These are phyloP conservation scores for Metarhizium guizhouense DNA, from an alignment of 2,329 filamentous ascomycete species.

Conservation along the genomic window DNA sequence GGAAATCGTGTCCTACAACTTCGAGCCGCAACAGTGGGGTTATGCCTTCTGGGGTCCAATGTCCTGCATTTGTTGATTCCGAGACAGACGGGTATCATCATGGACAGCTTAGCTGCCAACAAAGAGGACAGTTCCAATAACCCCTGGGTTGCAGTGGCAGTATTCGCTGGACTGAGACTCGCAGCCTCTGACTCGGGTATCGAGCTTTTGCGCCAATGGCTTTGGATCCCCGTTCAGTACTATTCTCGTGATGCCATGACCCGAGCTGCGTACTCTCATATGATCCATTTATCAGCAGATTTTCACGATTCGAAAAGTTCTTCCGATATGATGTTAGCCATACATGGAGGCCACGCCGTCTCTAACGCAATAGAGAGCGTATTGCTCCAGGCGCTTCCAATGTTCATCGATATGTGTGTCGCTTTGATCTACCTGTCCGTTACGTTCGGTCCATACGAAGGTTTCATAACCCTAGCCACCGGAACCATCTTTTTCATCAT, in stretches of 20 bases:
- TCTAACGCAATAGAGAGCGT: slow-evolving; percentile 49
- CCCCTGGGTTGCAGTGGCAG: slow-evolving; percentile 42
- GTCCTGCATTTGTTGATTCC: slow-evolving; percentile 69
- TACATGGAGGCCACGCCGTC: slow-evolving; percentile 43
- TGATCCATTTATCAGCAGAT: slow-evolving; percentile 51
- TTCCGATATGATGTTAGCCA: slow-evolving; percentile 49
- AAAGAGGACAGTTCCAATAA: slow-evolving; percentile 33
- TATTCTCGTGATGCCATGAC: slow-evolving; percentile 46
- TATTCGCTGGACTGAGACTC: slow-evolving; percentile 44
- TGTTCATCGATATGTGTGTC: slow-evolving; percentile 50
- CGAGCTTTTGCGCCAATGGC: slow-evolving; percentile 42
- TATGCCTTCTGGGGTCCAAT: slow-evolving; percentile 63
- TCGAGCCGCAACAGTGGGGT: slow-evolving; percentile 54
- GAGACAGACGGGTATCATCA: slow-evolving; percentile 72
- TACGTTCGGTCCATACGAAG: slow-evolving; percentile 52
- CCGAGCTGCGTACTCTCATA: slow-evolving; percentile 48
- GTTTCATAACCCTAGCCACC: slow-evolving; percentile 51
- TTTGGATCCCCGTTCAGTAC: slow-evolving; percentile 50
- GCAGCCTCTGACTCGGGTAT: slow-evolving; percentile 46
- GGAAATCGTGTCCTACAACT: slow-evolving; percentile 58
- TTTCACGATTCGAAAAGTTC: slow-evolving; percentile 54
- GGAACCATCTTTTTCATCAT: slow-evolving; percentile 47
- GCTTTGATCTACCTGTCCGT: slow-evolving; percentile 52
- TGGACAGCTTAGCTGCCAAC: slow-evolving; percentile 47
- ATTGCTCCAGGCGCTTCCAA: slow-evolving; percentile 48